Evolutionary conservation across 768 basidiomycete species (phyloP).

Genomic region (Phallus indusiatus): DNA sequence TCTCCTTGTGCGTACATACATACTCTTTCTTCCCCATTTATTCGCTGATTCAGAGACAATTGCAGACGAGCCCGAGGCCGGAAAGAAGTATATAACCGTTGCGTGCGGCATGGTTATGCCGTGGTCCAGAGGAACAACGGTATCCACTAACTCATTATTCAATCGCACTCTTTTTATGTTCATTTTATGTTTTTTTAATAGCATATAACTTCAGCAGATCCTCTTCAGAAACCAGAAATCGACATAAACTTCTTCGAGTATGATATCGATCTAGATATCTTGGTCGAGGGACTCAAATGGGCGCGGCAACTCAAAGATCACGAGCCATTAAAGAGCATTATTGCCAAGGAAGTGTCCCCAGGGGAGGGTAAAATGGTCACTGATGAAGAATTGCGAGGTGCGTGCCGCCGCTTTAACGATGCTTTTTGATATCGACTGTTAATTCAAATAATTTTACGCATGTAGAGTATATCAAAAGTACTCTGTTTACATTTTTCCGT

Average conservation of each 20-base stretch:
- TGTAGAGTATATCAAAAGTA: slow-evolving; percentile 18
- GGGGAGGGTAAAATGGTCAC: slow-evolving; percentile 20
- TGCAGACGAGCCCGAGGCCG: slow-evolving; percentile 16
- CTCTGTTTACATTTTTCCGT: slow-evolving; percentile 18
- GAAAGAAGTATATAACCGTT: slow-evolving; percentile 35
- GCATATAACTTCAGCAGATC: slow-evolving; percentile 23
- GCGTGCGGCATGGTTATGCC: slow-evolving; percentile 29
- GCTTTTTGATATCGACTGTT: slow-evolving; percentile 12
- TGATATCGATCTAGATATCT: slow-evolving; percentile 19
- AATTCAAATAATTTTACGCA: slow-evolving; percentile 10
- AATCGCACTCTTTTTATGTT: not conserved
- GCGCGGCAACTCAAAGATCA: slow-evolving; percentile 17
- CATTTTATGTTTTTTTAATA: not conserved
- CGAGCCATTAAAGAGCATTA: slow-evolving; percentile 24
- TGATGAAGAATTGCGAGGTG: slow-evolving; percentile 28
- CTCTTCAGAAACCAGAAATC: slow-evolving; percentile 24
- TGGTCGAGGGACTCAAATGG: slow-evolving; percentile 27
- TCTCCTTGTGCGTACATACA: not conserved
- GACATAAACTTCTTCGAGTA: slow-evolving; percentile 34
- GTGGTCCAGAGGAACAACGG: slow-evolving; percentile 38
- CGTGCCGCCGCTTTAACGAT: no score
- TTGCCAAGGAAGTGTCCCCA: slow-evolving; percentile 25
- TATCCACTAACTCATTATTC: slow-evolving; percentile 15
- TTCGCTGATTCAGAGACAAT: not conserved
- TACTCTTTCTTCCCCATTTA: not conserved